Percentiles rank a stretch among this genome's conserved stretches.
These are phyloP conservation scores for Apiospora malaysiana DNA, from an alignment of 2,329 filamentous ascomycete species.

Conservation along the genomic window DNA sequence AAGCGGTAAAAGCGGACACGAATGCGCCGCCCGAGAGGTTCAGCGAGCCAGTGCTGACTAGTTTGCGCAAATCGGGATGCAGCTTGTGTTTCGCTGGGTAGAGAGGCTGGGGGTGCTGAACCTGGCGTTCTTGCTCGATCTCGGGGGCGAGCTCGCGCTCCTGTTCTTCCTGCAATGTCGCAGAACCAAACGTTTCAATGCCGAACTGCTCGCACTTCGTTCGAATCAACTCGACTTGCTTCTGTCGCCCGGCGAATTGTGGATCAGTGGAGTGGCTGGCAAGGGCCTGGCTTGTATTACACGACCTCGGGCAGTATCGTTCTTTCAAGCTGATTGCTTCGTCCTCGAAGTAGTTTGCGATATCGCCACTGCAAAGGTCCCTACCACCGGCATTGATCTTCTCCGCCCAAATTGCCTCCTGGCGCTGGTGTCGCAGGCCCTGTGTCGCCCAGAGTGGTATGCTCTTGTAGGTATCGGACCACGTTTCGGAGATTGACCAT, in stretches of 20 bases:
- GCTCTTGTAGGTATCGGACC: slow-evolving; percentile 50
- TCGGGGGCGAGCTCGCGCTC: slow-evolving; percentile 72
- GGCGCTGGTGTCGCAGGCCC: slow-evolving; percentile 55
- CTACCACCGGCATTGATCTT: slow-evolving; percentile 28
- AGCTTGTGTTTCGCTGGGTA: slow-evolving; percentile 48
- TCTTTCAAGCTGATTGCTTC: slow-evolving; percentile 59
- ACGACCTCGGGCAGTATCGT: slow-evolving; percentile 53
- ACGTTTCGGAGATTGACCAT: slow-evolving; percentile 67
- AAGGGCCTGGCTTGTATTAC: slow-evolving; percentile 19
- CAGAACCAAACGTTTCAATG: slow-evolving; percentile 35
- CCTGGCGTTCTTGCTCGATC: slow-evolving; percentile 62
- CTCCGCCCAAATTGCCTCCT: slow-evolving; percentile 45
- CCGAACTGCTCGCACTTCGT: slow-evolving; percentile 45
- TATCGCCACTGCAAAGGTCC: slow-evolving; percentile 27
- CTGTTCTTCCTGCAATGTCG: slow-evolving; percentile 66
- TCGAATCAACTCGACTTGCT: slow-evolving; percentile 36
- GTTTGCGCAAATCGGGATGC: slow-evolving; percentile 47
- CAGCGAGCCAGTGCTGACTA: slow-evolving; percentile 39
- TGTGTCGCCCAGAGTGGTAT: slow-evolving; percentile 68
- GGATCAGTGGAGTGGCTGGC: slow-evolving; percentile 18
- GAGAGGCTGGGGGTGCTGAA: slow-evolving; percentile 52
- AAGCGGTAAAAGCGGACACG: neutral
- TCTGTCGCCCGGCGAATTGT: slow-evolving; percentile 31
- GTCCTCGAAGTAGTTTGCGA: slow-evolving; percentile 53
- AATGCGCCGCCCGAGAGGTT: neutral